Evolutionary conservation across 306 rosid genomes (phyloP).

Genomic region (Rosa lucieae): DNA sequence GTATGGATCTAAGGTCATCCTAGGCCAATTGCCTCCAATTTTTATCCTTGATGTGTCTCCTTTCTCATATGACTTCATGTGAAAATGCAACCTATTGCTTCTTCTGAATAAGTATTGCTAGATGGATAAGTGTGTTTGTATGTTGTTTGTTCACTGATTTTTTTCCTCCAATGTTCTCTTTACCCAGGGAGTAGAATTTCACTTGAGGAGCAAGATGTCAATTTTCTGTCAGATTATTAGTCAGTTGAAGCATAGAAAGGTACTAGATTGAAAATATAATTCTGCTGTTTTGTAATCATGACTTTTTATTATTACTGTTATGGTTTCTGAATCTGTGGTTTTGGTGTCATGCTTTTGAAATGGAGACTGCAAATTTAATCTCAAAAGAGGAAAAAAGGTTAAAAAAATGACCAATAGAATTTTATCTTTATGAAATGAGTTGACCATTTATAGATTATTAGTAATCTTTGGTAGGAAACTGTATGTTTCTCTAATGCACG

Average conservation of each 20-base stretch:
- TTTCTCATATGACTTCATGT: background rate
- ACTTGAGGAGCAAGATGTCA: slow-evolving; percentile 19
- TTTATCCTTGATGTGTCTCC: background rate
- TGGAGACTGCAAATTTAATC: background rate
- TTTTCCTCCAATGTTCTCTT: background rate
- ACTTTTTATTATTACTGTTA: no score
- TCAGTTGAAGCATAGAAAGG: background rate
- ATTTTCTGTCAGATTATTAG: slow-evolving; percentile 17
- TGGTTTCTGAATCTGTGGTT: background rate
- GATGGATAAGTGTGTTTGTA: background rate
- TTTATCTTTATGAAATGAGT: background rate
- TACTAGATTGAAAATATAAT: slow-evolving; percentile 17
- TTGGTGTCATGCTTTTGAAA: background rate
- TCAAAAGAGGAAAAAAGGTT: background rate
- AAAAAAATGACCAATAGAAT: background rate
- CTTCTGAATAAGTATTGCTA: background rate
- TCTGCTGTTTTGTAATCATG: background rate
- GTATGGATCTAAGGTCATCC: background rate
- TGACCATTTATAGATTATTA: no score
- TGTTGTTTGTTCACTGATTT: background rate
- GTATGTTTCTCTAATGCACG: no score
- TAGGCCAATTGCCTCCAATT: background rate
- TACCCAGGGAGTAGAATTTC: slow-evolving; percentile 36
- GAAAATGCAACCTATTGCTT: background rate
- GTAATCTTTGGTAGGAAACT: no score